Base-by-base conservation (phyloP, 2,329 filamentous ascomycete species). In the Aspergillus pseudoviridinutans region DNA sequence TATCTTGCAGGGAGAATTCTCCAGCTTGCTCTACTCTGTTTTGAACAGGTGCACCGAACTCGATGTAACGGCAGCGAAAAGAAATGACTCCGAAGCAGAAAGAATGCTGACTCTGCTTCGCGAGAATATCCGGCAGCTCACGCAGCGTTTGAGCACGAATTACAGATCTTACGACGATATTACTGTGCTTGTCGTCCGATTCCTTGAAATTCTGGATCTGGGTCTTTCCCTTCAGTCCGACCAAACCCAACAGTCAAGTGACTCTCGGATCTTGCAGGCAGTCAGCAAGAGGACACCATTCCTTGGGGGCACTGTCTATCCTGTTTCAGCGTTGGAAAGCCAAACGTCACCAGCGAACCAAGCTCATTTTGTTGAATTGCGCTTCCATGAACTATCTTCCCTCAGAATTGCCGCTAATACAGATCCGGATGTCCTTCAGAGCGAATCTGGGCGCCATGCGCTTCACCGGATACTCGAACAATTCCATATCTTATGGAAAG, bases 161-260 rank as follows among this genome's bases (percentile, higher is more conserved):
- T 95, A 92, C 68, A 83, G 86, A 42, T 86, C 86, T 14, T 97
- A 97, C 67, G 90, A 91, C 59, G 94, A 99, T 68, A 84, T 97
- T 64, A 90, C 89, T 0, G 80, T 84, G 49, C 92, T 91, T 3
- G 82, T 91, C 10, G 81, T 91, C 49, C 90, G 89, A 53, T 89
- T 97, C 61, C 79, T 97, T 47, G 86, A 89, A 57, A 90, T 90
- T 64, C 78, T 97, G 9, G 85, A 88, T 63, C 78, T 96, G 58
- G 92, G 91, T 2, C 74, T 95, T 32, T 87, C 84, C 0, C 74
- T 95, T 41, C 82, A 80, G 54, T 70, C 66, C 12, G 66, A 60
- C 24, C 58, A 66, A 27, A 51, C 55, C 32, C 50, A 63, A 17
- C 50, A 57, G 20, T 59, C 62, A 12, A 58, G 55, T 42, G 62